A percentile compares a stretch with the other conserved stretches of the same genome.
Conservation (phyloP, 2,329 filamentous ascomycete genomes). For the Periconia macrospinosa region DNA sequence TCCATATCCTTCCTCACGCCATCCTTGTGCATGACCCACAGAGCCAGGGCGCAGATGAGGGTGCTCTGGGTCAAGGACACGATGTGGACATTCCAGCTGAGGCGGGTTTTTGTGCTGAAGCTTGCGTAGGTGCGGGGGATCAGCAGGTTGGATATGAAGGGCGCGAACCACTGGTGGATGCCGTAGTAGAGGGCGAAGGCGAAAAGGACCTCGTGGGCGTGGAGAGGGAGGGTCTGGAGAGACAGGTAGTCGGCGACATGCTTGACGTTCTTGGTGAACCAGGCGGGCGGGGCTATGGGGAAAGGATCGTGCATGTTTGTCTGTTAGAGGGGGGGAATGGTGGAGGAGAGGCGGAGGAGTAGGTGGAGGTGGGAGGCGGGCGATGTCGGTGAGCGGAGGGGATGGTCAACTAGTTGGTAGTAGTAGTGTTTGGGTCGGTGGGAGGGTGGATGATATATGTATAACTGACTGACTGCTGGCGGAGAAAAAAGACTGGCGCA, state of each 20-base stretch:
- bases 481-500: no score
- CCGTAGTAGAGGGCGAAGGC: slow-evolving; percentile 70
- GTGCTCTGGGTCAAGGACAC: slow-evolving; percentile 79
- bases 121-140: slow-evolving; percentile 65
- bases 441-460: no score
- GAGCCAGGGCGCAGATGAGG: slow-evolving; percentile 70
- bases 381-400: neutral
- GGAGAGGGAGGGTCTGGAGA: slow-evolving; percentile 69
- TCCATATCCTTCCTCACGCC: slow-evolving; percentile 68
- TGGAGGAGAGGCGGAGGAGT: no score
- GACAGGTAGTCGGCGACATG: slow-evolving; percentile 65
- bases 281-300: slow-evolving; percentile 61
- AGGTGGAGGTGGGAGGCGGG: slow-evolving; percentile 4
- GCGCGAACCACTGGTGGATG: slow-evolving; percentile 68
- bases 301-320: slow-evolving; percentile 71
- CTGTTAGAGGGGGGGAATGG: neutral
- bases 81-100: slow-evolving; percentile 86
- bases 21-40: slow-evolving; percentile 71
- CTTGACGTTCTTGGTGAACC: slow-evolving; percentile 58
- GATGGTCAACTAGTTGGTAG: neutral
- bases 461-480: no score
- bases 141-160: slow-evolving; percentile 63
- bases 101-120: slow-evolving; percentile 64
- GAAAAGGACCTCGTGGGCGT: slow-evolving; percentile 74
- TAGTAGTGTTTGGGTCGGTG: neutral